phyloP scores from a whole-genome alignment of 1,284 basidiomycete species.

The Apiotrichum akiyoshidainum region DNA sequence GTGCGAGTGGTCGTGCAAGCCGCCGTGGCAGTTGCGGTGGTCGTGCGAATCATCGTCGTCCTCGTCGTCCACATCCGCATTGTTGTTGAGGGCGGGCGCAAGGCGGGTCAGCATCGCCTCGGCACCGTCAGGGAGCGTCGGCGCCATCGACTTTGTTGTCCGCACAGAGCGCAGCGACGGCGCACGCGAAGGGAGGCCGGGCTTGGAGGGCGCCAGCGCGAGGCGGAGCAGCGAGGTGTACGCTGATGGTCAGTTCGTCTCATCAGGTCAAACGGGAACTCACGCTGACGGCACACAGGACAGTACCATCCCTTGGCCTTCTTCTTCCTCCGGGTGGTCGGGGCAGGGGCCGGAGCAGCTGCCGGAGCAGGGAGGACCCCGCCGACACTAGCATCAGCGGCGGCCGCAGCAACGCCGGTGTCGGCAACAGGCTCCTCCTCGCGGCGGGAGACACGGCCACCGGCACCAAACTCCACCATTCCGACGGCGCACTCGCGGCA shows the following conservation, averaged over 20 bases:
- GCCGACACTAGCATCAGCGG: slow-evolving; percentile 15
- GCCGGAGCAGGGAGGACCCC: slow-evolving; percentile 15
- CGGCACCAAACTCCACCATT: slow-evolving; percentile 91
- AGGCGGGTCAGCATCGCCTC: slow-evolving; percentile 47
- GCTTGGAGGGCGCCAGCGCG: slow-evolving; percentile 63
- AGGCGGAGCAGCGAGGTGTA: slow-evolving; percentile 82
- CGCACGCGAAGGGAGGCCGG: slow-evolving; percentile 27
- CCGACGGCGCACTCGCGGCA: slow-evolving; percentile 87
- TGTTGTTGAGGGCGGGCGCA: slow-evolving; percentile 20
- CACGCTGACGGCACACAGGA: slow-evolving; percentile 84
- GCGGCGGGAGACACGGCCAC: slow-evolving; percentile 58
- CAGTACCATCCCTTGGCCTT: slow-evolving; percentile 94
- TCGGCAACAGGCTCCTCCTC: slow-evolving; percentile 23
- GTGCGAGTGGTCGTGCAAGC: background rate
- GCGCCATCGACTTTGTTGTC: slow-evolving; percentile 32
- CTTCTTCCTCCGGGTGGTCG: slow-evolving; percentile 63
- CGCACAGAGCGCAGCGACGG: slow-evolving; percentile 28
- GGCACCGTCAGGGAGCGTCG: slow-evolving; percentile 50
- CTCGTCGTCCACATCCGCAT: slow-evolving; percentile 11
- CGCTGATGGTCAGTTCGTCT: slow-evolving; percentile 53
- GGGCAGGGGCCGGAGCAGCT: slow-evolving; percentile 46
- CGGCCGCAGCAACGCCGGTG: slow-evolving; percentile 14
- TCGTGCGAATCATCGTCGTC: slow-evolving; percentile 4
- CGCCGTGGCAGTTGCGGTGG: slow-evolving; percentile 8
- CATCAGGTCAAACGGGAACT: slow-evolving; percentile 36